A percentile compares a stretch with the other conserved stretches of the same genome.
Evolutionary conservation across 805 yeast genomes (phyloP).

Genomic region (Myxozyma sirexii): DNA sequence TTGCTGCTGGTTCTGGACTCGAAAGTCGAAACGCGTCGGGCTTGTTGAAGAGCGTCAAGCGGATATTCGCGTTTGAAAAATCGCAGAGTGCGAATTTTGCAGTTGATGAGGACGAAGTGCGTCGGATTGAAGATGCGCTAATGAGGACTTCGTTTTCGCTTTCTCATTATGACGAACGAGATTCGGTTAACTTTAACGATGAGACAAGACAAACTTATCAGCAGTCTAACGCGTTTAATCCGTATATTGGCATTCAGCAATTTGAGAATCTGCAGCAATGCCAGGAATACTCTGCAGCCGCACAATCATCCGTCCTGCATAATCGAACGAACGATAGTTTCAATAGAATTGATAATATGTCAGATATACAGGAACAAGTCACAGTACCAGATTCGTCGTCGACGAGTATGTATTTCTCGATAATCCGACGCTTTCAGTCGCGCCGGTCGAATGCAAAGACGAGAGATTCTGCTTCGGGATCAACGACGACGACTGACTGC

Average conservation of each 20-base stretch:
- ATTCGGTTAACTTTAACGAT: not conserved
- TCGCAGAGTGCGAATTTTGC: not conserved
- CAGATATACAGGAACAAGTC: not conserved
- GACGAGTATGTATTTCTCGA: not conserved
- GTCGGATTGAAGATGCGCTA: not conserved
- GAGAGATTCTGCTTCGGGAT: not conserved
- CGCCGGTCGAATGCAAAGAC: not conserved
- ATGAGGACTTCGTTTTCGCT: not conserved
- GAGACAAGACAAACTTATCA: not conserved
- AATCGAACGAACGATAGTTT: constrained; percentile 7
- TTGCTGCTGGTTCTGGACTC: not conserved
- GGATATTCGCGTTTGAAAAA: not conserved
- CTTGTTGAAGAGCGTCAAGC: not conserved
- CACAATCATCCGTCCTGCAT: not conserved
- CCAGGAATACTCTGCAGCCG: not conserved
- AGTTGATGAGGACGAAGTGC: not conserved
- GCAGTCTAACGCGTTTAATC: not conserved
- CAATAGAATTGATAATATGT: not conserved
- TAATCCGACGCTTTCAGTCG: not conserved
- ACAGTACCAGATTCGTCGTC: not conserved
- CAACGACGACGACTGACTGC: not conserved
- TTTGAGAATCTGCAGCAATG: not conserved
- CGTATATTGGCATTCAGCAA: not conserved
- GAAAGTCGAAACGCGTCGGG: not conserved
- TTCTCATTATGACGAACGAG: not conserved